Evolutionary conservation across 2,329 filamentous ascomycete species (phyloP), one percentile per base, ranked within the genome.

Genomic region (Pyrenophora graminea): DNA sequence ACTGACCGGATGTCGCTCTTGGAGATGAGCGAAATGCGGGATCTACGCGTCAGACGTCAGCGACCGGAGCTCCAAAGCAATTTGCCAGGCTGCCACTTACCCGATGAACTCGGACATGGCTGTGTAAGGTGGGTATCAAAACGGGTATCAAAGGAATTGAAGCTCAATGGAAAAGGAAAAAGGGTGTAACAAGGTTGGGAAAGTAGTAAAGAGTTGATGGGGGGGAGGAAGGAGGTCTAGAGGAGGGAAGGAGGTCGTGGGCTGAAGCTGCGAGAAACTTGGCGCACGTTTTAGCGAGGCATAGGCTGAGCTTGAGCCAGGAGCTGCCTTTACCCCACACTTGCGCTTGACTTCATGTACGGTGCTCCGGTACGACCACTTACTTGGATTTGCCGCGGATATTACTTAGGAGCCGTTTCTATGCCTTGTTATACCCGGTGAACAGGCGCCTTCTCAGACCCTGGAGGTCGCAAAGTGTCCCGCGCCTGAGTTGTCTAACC

Each of bases 1-100:
- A 77, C 86, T 71, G 82, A 96, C 90, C 92, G 90, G 78, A 97
- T 96, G 79, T 96, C 91, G 77, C 91, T 96, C 81, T 93, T 95
- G 56, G 92, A 97, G 77, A 97, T 94, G 79, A 97, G 85, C 58
- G 91, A 96, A 81, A 97, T 97, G 74, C 89, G 88, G 77, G 92
- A 90, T 78, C 91, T 92, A 76, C 66, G 60, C 59, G 46, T 51
- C 58, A 47, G 63, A 58, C 45, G 67, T 74, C 58, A 74, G 69
- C 55, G 27, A 30, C 10, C 55, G 55, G 53, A 74, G 69, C 69
- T 72, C 58, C 50, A 63, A 50, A 51, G 56, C 48, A 56, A 62
- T 43, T 39, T 53, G 61, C 69, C 69, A 73, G 62, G 66, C 58
- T 69, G 68, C 53, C 55, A 76, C 78, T 68, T 48, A 83, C 81